Conservation (phyloP, 1,284 basidiomycete genomes). For the Boletus mariae region DNA sequence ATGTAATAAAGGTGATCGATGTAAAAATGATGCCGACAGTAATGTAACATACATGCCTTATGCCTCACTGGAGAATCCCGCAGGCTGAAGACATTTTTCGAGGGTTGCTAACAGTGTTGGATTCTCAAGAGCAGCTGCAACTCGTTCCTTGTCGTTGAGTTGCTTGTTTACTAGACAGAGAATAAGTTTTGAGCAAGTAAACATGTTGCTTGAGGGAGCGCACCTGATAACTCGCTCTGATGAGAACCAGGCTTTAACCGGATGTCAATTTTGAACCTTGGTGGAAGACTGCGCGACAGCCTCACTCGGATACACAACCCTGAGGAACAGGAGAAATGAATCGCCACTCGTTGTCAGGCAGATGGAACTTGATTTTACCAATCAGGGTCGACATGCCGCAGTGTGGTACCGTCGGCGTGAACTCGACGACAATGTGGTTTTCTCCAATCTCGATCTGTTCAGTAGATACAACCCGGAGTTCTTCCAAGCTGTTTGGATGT, state of each 20-base stretch:
- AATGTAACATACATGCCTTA: constrained; percentile 2
- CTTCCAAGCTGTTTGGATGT: constrained; percentile 95
- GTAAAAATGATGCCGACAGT: background rate
- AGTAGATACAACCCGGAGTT: constrained; percentile 91
- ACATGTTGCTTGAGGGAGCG: constrained; percentile 17
- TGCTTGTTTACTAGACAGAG: constrained; percentile 86
- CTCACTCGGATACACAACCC: constrained; percentile 92
- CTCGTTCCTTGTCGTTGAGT: constrained; percentile 97
- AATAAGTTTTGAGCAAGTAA: background rate
- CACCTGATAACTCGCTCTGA: constrained; percentile 87
- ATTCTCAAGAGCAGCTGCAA: constrained; percentile 96
- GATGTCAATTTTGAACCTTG: constrained; percentile 94
- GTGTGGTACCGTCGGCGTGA: constrained; percentile 97
- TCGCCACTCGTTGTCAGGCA: background rate
- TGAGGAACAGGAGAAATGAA: constrained; percentile 31
- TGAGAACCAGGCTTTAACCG: constrained; percentile 92
- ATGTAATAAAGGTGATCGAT: background rate
- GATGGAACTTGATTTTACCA: constrained; percentile 44
- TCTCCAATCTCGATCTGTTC: constrained; percentile 77
- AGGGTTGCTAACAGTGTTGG: constrained; percentile 82
- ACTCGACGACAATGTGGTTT: constrained; percentile 81
- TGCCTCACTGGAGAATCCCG: background rate
- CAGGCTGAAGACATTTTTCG: constrained; percentile 76
- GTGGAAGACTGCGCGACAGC: constrained; percentile 85
- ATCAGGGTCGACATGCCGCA: constrained; percentile 98